Base-by-base conservation (phyloP, 139 green algal genomes). In the Zygnema cylindricum region DNA sequence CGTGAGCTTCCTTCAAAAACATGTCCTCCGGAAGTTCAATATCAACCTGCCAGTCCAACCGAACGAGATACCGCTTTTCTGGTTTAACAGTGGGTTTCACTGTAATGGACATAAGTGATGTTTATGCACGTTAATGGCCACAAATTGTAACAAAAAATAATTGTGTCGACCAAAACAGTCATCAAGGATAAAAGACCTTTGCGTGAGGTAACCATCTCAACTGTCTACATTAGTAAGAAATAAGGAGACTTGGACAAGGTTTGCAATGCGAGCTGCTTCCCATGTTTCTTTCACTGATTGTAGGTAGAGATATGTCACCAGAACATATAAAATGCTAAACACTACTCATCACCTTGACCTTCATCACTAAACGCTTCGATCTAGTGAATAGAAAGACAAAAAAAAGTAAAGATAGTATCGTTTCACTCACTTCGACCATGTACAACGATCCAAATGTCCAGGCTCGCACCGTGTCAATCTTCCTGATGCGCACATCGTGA, bases 391-490 rank as follows among this genome's bases (percentile, higher is more conserved):
- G 71, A 79, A 43, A 16, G 16, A 23, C 36, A 23, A 16, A 23
- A 3, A 43, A 43, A 79, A 43, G 7, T 25, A 16, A 43, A 79
- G 71, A 79, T 41, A 16, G 71, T 41, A 16, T 3, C 3, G 36
- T 32, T 35, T 33, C 1, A 43, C 79, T 2, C 2, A 78, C 79
- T 88, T 95, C 93, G 16, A 89, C 89, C 79, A 94, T 89, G 69
- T 86, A 94, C 32, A 57, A 86, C 22, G 76, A 77, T 0, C 93
- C 93, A 21, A 93, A 94, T 32, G 82, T 93, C 82, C 93, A 95
- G 2, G 93, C 91, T 71, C 91, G 87, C 0, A 95, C 87, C 0
- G 91, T 95, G 84, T 95, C 92, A 36, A 95, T 93, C 25, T 88
- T 43, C 23, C 33, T 32, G 22, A 95, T 91, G 1, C 77, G 21